A percentile compares a stretch with the other conserved stretches of the same genome.
Evolutionary conservation across 2,329 filamentous ascomycete genomes (phyloP).

Genomic region (Aspergillus flavus): DNA sequence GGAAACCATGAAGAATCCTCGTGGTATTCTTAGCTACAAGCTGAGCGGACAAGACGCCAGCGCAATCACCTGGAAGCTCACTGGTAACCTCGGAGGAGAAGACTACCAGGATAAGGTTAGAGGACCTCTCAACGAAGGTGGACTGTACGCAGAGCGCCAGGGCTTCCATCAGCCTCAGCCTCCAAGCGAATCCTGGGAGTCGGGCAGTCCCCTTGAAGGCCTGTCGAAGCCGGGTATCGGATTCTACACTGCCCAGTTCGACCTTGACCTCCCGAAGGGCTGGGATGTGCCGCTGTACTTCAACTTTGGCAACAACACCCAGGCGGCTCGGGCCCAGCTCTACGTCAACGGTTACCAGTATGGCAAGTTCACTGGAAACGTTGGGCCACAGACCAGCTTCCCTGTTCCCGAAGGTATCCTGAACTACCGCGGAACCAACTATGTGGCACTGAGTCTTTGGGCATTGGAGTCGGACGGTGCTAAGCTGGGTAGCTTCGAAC

Average conservation of each 20-base stretch:
- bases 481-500: conserved; percentile 57
- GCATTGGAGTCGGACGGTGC: conserved; percentile 61
- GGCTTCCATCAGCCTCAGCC: conserved; percentile 59
- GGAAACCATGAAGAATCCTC: conserved; percentile 61
- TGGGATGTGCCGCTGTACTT: conserved; percentile 61
- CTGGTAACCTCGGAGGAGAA: conserved; percentile 61
- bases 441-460: conserved; percentile 70
- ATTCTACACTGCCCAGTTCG: conserved; percentile 56
- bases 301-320: conserved; percentile 48
- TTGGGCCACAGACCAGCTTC: conserved; percentile 73
- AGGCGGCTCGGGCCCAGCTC: conserved; percentile 61
- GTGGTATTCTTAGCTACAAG: conserved; percentile 54
- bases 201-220: conserved; percentile 40
- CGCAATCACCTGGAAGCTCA: conserved; percentile 57
- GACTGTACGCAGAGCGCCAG: conserved; percentile 57
- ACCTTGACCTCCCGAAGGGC: conserved; percentile 53
- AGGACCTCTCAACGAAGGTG: conserved; percentile 62
- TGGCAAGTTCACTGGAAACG: conserved; percentile 66
- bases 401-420: conserved; percentile 75
- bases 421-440: conserved; percentile 71
- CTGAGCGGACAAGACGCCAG: conserved; percentile 42
- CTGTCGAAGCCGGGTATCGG: conserved; percentile 52
- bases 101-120: conserved; percentile 55
- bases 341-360: conserved; percentile 80
- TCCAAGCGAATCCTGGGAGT: conserved; percentile 40